Conservation (phyloP, 2,329 filamentous ascomycete genomes). For the Aspergillus sclerotialis region DNA sequence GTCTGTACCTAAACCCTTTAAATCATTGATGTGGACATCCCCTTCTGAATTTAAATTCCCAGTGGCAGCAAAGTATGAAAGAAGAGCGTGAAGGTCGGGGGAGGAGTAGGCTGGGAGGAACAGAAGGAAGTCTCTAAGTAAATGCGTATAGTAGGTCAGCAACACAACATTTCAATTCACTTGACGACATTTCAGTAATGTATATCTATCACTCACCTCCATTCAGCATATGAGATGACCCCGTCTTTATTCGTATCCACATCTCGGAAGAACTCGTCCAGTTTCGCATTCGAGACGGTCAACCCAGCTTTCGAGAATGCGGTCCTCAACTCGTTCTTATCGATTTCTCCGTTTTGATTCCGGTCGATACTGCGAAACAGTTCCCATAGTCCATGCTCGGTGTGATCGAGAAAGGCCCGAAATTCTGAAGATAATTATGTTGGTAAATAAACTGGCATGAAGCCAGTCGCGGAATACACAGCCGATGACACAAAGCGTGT, state of each 20-base stretch:
- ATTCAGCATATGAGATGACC: constrained; percentile 83
- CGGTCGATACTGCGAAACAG: constrained; percentile 84
- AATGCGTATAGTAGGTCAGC: constrained; percentile 6
- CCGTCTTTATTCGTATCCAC: constrained; percentile 88
- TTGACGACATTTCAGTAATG: constrained; percentile 3
- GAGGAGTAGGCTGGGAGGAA: constrained; percentile 65
- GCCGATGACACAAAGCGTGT: constrained; percentile 8
- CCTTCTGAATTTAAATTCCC: constrained; percentile 88
- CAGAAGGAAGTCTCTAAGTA: constrained; percentile 74
- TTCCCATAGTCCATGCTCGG: constrained; percentile 72
- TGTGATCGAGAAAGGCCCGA: constrained; percentile 74
- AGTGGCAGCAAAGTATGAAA: constrained; percentile 86
- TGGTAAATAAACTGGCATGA: constrained; percentile 11
- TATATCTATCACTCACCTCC: constrained; percentile 79
- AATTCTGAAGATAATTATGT: constrained; percentile 60
- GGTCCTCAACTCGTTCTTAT: constrained; percentile 71
- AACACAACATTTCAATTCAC: constrained; percentile 4
- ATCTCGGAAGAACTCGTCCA: constrained; percentile 80
- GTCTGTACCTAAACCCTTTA: constrained; percentile 83
- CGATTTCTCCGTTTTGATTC: constrained; percentile 76
- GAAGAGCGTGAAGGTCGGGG: constrained; percentile 65
- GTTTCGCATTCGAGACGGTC: constrained; percentile 65
- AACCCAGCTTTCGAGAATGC: constrained; percentile 77
- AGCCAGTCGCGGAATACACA: constrained; percentile 10
- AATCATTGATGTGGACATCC: constrained; percentile 86